These are phyloP conservation scores for Hypericum perforatum DNA, from an alignment of 345 rosid species.

Conservation along the genomic window DNA sequence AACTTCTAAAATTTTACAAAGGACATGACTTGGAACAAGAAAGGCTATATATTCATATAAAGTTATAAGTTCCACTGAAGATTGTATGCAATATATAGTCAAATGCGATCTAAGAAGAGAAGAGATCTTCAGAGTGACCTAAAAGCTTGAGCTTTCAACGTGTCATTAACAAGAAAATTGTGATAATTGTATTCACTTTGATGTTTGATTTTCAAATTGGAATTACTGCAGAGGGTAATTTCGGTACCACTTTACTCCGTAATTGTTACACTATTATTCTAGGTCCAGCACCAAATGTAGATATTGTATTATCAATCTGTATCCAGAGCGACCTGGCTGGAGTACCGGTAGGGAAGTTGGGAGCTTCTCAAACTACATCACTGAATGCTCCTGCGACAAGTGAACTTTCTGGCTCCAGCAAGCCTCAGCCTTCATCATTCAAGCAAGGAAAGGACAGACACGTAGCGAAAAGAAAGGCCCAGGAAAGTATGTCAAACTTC, in stretches of 20 bases:
- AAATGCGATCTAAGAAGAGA: too few species aligned
- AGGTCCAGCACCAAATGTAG: constrained; percentile 81
- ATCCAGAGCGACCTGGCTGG: constrained; percentile 62
- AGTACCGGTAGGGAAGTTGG: constrained; percentile 34
- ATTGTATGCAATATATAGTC: too few species aligned
- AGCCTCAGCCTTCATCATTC: constrained; percentile 56
- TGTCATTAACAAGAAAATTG: too few species aligned
- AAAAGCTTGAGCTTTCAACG: too few species aligned
- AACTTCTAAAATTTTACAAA: too few species aligned
- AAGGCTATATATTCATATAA: too few species aligned
- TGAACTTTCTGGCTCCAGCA: constrained; percentile 62
- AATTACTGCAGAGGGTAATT: not conserved
- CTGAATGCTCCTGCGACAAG: constrained; percentile 38
- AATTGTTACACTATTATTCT: constrained; percentile 5
- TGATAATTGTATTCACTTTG: too few species aligned
- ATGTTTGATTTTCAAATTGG: too few species aligned
- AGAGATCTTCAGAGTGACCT: too few species aligned
- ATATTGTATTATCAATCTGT: constrained; percentile 74
- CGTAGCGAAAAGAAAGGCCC: constrained; percentile 55
- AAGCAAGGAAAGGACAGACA: constrained; percentile 50
- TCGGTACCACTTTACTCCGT: not conserved
- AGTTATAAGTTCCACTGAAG: too few species aligned
- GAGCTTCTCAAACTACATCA: constrained; percentile 20
- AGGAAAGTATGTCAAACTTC: constrained; percentile 30
- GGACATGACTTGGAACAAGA: too few species aligned